Base-by-base conservation (phyloP, 2,329 filamentous ascomycete species). In the Alternaria postmessia region DNA sequence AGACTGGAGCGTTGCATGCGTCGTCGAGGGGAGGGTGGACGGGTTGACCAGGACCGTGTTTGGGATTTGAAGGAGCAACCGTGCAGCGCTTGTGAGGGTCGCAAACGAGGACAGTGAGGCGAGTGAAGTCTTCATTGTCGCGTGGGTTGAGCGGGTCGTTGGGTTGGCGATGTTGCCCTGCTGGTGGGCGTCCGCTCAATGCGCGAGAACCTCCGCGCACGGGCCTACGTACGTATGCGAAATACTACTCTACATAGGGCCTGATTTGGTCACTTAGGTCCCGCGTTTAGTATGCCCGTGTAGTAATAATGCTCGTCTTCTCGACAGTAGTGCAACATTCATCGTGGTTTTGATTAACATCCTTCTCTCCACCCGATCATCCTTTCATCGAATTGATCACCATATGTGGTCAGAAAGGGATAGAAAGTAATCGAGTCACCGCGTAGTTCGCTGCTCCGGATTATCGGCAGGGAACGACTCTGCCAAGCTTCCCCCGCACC, bases 1-100 rank as follows among this genome's bases (percentile, higher is more conserved):
- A 5, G 86, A 88, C 38, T 88, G 89, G 74, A 90, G 89, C 51
- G 90, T 90, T 61, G 86, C 86, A 72, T 89, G 82, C 22, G 89
- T 89, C 54, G 89, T 86, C 49, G 83, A 75, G 54, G 83, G 81
- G 56, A 87, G 81, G 16, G 75, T 77, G 22, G 82, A 77, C 46
- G 83, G 80, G 66, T 82, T 81, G 44, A 80, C 71, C 62, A 82
- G 69, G 62, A 78, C 68, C 75, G 78, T 71, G 52, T 72, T 66
- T 34, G 87, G 81, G 26, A 87, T 84, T 52, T 84, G 82, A 68
- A 88, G 81, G 41, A 83, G 85, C 57, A 84, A 77, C 55, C 78
- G 76, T 34, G 81, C 81, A 39, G 81, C 80, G 11, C 74, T 73
- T 12, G 78, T 72, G 30, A 78, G 71, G 30, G 75, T 71, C 76